phyloP scores from a whole-genome alignment of 352 stramenopile genomes.

The Phytophthora rubi region DNA sequence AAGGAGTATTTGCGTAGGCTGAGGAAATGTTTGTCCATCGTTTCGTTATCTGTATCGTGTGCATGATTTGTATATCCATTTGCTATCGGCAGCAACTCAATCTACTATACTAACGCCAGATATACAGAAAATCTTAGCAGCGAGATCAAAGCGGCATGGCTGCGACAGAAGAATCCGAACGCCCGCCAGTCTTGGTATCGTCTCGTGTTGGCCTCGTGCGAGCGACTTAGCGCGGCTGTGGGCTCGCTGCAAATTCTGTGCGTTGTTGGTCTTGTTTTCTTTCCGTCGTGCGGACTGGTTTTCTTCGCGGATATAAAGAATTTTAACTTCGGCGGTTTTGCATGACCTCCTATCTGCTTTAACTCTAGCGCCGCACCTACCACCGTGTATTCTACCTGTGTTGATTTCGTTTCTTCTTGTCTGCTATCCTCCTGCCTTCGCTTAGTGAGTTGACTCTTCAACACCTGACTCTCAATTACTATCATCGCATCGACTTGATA shows the following conservation, averaged over 20 bases:
- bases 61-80: no score
- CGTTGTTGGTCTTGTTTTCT: not conserved
- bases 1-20: not conserved
- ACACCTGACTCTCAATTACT: not conserved
- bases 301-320: not conserved
- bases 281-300: not conserved
- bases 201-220: not conserved
- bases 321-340: not conserved
- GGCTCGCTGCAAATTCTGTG: not conserved
- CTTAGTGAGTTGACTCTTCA: not conserved
- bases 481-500: conserved; percentile 9
- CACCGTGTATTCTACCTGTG: no score
- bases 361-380: not conserved
- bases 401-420: no score
- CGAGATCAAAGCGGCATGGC: no score
- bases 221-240: not conserved
- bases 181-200: not conserved
- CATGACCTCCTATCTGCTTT: not conserved
- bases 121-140: no score
- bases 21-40: no score
- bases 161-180: not conserved
- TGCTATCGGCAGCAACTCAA: no score
- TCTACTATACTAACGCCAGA: no score
- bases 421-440: not conserved
- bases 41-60: no score